These are phyloP conservation scores for Pichia scutulata DNA, from an alignment of 805 yeast genomes.

Conservation along the genomic window DNA sequence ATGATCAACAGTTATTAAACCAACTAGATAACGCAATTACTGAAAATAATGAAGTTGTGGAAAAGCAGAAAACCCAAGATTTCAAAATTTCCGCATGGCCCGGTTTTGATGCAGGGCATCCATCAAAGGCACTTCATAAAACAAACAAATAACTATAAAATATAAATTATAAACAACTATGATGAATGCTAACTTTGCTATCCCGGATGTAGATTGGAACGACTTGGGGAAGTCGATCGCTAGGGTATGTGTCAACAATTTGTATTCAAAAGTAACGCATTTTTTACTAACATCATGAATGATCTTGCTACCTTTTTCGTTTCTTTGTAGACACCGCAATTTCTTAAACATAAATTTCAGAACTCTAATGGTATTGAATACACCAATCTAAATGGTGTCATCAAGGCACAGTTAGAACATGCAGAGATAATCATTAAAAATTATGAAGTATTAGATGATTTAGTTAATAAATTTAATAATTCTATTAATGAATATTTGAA, in stretches of 20 bases:
- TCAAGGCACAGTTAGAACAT: constrained; percentile 3
- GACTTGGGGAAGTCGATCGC: constrained; percentile 20
- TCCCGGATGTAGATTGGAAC: constrained; percentile 23
- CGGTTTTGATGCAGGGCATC: constrained; percentile 61
- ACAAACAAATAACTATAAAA: background rate
- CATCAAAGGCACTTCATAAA: constrained; percentile 19
- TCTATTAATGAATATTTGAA: background rate
- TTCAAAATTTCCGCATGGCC: constrained; percentile 50
- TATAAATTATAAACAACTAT: background rate
- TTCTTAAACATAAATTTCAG: constrained; percentile 4
- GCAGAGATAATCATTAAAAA: background rate
- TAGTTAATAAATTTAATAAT: background rate
- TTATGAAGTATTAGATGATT: background rate
- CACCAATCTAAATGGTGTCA: background rate
- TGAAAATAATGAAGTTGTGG: background rate
- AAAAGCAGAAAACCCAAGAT: constrained; percentile 12
- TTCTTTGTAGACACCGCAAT: constrained; percentile 12
- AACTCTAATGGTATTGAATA: background rate
- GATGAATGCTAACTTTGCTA: constrained; percentile 9
- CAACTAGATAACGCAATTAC: constrained; percentile 3
- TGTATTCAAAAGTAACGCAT: background rate
- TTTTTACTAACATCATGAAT: background rate
- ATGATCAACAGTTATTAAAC: constrained; percentile 10
- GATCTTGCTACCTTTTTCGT: background rate
- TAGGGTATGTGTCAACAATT: constrained; percentile 15